phyloP scores from a whole-genome alignment of 208 protist genomes.

The Balamuthia mandrillaris region DNA sequence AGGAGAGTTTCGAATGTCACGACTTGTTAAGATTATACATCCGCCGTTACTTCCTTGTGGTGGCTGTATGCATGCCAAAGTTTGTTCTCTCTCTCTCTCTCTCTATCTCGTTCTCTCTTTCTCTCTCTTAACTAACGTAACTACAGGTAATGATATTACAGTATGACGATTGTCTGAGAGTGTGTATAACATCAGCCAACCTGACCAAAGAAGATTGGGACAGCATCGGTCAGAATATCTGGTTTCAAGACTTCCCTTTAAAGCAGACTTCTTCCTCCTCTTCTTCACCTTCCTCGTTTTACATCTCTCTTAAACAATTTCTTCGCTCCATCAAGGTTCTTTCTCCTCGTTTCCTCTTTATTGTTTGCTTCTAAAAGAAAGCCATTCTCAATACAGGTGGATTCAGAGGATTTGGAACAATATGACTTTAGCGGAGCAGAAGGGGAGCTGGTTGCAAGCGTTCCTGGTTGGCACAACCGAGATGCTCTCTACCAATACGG shows the following conservation, averaged over 20 bases:
- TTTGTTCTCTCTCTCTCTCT: neutral
- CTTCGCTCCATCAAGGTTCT: neutral
- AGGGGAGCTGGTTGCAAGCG: constrained; percentile 2
- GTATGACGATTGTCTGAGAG: neutral
- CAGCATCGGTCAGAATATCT: constrained; percentile 38
- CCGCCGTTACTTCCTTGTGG: constrained; percentile 17
- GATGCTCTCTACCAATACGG: neutral
- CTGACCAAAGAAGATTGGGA: constrained; percentile 7
- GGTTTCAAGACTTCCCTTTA: constrained; percentile 46
- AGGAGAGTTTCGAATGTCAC: neutral
- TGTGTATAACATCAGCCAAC: neutral
- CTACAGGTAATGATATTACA: neutral
- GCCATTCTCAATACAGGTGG: too few relatives aligned
- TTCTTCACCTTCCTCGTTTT: neutral
- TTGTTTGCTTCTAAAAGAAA: too few relatives aligned
- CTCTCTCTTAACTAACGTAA: neutral
- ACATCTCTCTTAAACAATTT: neutral
- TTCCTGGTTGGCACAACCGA: constrained; percentile 17
- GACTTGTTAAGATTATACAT: neutral
- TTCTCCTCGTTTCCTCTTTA: too few relatives aligned
- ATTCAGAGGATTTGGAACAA: neutral
- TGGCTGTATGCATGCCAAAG: neutral
- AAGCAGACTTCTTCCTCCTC: neutral
- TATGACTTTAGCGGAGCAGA: constrained; percentile 34
- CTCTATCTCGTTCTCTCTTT: neutral